Percentiles rank a stretch among this genome's conserved stretches.
These are phyloP conservation scores for Medicago lupulina DNA, from an alignment of 306 rosid genomes.

Conservation along the genomic window DNA sequence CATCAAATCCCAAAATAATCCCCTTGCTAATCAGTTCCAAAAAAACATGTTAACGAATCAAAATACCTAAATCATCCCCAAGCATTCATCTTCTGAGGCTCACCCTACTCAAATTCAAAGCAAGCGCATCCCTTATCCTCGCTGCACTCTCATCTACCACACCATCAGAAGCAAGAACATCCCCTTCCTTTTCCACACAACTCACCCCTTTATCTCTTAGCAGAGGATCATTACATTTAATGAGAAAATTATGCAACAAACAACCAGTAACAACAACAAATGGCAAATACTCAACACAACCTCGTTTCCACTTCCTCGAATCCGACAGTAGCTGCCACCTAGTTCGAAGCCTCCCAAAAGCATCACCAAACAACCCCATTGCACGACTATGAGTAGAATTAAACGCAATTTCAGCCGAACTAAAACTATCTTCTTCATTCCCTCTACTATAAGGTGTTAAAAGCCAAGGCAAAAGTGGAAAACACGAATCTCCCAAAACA, in stretches of 20 bases:
- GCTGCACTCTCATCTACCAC: constrained; percentile 59
- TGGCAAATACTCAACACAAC: constrained; percentile 67
- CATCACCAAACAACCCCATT: constrained; percentile 58
- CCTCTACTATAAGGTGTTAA: constrained; percentile 68
- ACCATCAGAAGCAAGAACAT: constrained; percentile 55
- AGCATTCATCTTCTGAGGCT: constrained; percentile 59
- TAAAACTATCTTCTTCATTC: constrained; percentile 61
- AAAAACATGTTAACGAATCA: neutral
- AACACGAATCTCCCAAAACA: constrained; percentile 75
- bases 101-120: constrained; percentile 68
- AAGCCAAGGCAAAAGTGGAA: constrained; percentile 83
- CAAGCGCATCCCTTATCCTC: constrained; percentile 71
- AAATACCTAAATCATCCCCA: neutral
- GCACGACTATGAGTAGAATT: constrained; percentile 61
- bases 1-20: no score
- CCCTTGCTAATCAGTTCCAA: neutral
- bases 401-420: constrained; percentile 58
- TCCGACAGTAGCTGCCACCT: constrained; percentile 68
- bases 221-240: constrained; percentile 59
- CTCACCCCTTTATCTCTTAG: constrained; percentile 42
- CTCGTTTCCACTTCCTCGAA: constrained; percentile 71
- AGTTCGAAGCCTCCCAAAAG: constrained; percentile 58
- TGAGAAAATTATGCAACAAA: constrained; percentile 83
- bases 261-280: constrained; percentile 71
- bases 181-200: constrained; percentile 45